Evolutionary conservation across 2,329 filamentous ascomycete genomes (phyloP).

Genomic region (Xylaria sp.): DNA sequence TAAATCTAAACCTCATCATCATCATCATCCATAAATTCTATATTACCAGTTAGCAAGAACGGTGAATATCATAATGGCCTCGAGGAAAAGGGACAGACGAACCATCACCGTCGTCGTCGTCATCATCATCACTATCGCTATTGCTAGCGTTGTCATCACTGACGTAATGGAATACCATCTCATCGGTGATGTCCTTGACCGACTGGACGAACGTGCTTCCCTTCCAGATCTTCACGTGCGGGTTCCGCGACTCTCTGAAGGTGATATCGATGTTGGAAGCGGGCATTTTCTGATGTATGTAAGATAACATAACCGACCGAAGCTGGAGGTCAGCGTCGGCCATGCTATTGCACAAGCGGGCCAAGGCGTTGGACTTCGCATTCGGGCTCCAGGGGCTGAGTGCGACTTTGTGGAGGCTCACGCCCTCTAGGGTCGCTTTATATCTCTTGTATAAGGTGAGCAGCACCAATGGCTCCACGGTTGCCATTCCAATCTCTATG

Average conservation of each 20-base stretch:
- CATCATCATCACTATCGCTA: background rate
- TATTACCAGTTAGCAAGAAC: background rate
- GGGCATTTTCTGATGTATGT: constrained; percentile 42
- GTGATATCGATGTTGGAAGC: background rate
- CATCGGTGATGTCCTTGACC: constrained; percentile 24
- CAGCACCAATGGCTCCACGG: constrained; percentile 47
- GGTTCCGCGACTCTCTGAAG: constrained; percentile 13
- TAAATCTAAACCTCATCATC: background rate
- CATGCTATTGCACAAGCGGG: constrained; percentile 52
- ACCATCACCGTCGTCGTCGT: constrained; percentile 27
- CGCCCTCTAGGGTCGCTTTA: constrained; percentile 54
- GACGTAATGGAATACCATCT: constrained; percentile 15
- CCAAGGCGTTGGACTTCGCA: constrained; percentile 54
- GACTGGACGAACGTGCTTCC: constrained; percentile 27
- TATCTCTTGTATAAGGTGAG: constrained; percentile 56
- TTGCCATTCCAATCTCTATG: constrained; percentile 58
- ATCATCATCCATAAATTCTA: constrained; percentile 19
- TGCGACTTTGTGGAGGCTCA: constrained; percentile 60
- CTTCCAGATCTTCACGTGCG: constrained; percentile 23
- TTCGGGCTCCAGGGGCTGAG: constrained; percentile 36
- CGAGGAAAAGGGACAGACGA: background rate
- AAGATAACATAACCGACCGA: constrained; percentile 49
- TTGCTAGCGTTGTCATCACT: background rate
- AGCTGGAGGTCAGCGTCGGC: constrained; percentile 50
- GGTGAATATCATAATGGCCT: background rate